These are phyloP conservation scores for Penstemon barbatus DNA, from an alignment of 257 asterid species.

Conservation along the genomic window DNA sequence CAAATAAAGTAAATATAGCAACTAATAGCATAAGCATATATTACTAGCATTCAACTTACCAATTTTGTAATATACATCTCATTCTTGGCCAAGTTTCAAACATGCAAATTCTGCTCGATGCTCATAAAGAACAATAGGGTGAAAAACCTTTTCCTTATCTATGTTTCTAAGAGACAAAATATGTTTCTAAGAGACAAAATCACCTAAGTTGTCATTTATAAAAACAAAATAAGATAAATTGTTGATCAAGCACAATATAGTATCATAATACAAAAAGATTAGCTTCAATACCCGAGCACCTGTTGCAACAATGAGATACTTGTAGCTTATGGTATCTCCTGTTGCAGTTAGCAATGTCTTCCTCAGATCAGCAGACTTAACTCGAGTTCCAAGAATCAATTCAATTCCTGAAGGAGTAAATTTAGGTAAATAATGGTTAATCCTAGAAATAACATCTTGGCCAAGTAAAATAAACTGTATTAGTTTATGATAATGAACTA, in stretches of 20 bases:
- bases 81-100: conserved; percentile 15
- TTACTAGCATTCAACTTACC: too few relatives aligned
- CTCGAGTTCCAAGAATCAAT: conserved; percentile 80
- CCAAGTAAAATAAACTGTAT: too few relatives aligned
- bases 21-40: too few relatives aligned
- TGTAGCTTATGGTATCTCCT: conserved; percentile 91
- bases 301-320: conserved; percentile 79
- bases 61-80: background rate
- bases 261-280: conserved; percentile 23
- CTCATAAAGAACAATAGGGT: background rate
- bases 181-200: background rate
- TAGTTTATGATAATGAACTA: too few relatives aligned
- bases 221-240: conserved; percentile 17
- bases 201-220: background rate
- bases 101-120: conserved; percentile 5
- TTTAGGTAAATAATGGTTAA: too few relatives aligned
- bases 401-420: too few relatives aligned
- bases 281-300: conserved; percentile 90
- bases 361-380: conserved; percentile 75
- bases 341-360: conserved; percentile 77
- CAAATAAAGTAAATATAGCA: too few relatives aligned
- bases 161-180: too few relatives aligned
- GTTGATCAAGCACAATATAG: conserved; percentile 22
- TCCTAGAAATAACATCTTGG: too few relatives aligned
- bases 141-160: background rate